phyloP scores from a whole-genome alignment of 2,329 filamentous ascomycete species.

The Hypocreales sp. region DNA sequence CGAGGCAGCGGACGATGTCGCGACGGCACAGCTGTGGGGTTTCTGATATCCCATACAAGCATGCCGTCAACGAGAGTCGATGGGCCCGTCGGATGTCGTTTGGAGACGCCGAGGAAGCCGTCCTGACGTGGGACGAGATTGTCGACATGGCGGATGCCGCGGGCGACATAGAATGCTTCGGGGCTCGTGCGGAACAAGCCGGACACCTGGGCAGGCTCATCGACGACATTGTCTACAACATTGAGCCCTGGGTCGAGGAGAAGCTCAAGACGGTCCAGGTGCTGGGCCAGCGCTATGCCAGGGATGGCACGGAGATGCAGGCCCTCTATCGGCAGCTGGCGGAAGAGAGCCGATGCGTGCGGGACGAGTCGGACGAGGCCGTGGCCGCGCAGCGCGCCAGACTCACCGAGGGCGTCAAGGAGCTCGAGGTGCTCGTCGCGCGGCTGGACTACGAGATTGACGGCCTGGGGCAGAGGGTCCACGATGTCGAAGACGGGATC shows the following conservation, averaged over 20 bases:
- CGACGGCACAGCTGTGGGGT: slow-evolving; percentile 44
- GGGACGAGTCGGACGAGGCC: slow-evolving; percentile 51
- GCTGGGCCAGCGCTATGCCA: slow-evolving; percentile 46
- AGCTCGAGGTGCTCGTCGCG: slow-evolving; percentile 66
- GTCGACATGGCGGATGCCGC: slow-evolving; percentile 20
- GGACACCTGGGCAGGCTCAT: slow-evolving; percentile 38
- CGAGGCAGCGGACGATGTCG: slow-evolving; percentile 33
- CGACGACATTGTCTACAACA: slow-evolving; percentile 29
- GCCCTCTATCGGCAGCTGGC: slow-evolving; percentile 52
- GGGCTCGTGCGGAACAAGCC: slow-evolving; percentile 34
- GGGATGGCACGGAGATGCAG: slow-evolving; percentile 51
- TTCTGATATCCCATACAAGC: slow-evolving; percentile 13
- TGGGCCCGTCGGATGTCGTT: slow-evolving; percentile 65
- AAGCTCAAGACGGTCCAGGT: slow-evolving; percentile 39
- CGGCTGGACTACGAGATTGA: slow-evolving; percentile 88
- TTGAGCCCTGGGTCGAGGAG: slow-evolving; percentile 45
- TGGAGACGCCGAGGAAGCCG: slow-evolving; percentile 58
- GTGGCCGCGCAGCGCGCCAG: slow-evolving; percentile 52
- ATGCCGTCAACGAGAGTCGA: slow-evolving; percentile 35
- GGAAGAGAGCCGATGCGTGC: slow-evolving; percentile 54
- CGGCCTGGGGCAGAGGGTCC: slow-evolving; percentile 61
- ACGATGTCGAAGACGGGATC: slow-evolving; percentile 76
- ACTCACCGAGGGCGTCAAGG: slow-evolving; percentile 57
- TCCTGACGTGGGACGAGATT: slow-evolving; percentile 50
- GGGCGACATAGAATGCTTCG: slow-evolving; percentile 11